Conservation (phyloP, 441 rosid genomes). For the Syzygium syzygioides region DNA sequence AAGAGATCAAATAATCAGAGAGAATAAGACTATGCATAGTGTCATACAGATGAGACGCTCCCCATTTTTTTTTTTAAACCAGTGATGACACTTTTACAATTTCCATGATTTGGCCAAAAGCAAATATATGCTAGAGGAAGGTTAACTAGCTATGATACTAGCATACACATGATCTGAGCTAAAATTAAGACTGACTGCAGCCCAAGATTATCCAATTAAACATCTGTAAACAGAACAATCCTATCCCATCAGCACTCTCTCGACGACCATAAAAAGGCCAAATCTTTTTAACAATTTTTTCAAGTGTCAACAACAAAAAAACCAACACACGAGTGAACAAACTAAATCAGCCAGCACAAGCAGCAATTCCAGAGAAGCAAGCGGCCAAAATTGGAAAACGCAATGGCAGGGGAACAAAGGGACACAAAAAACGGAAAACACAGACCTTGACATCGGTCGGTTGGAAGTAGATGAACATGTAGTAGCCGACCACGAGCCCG, state of each 20-base stretch:
- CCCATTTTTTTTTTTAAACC: neutral
- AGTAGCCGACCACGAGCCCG: slow-evolving; percentile 51
- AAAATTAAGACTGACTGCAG: neutral
- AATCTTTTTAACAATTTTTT: neutral
- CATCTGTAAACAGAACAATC: neutral
- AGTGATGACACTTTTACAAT: neutral
- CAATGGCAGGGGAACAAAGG: neutral
- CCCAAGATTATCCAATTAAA: neutral
- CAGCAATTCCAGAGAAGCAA: neutral
- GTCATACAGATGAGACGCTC: neutral
- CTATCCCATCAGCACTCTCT: neutral
- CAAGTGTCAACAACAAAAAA: neutral
- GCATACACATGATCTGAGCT: neutral
- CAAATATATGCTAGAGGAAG: neutral
- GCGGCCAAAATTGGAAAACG: neutral
- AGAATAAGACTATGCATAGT: neutral
- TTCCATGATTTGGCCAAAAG: neutral
- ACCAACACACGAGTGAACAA: neutral
- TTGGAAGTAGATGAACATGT: slow-evolving; percentile 41
- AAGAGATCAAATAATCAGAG: slow-evolving; percentile 7
- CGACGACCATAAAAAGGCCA: neutral
- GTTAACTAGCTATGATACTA: neutral
- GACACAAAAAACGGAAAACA: neutral
- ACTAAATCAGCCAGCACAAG: neutral
- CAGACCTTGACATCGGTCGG: slow-evolving; percentile 49